A percentile compares a stretch with the other conserved stretches of the same genome.
Evolutionary conservation across 148 eudicot genomes (phyloP).

Genomic region (Polygonum aviculare): DNA sequence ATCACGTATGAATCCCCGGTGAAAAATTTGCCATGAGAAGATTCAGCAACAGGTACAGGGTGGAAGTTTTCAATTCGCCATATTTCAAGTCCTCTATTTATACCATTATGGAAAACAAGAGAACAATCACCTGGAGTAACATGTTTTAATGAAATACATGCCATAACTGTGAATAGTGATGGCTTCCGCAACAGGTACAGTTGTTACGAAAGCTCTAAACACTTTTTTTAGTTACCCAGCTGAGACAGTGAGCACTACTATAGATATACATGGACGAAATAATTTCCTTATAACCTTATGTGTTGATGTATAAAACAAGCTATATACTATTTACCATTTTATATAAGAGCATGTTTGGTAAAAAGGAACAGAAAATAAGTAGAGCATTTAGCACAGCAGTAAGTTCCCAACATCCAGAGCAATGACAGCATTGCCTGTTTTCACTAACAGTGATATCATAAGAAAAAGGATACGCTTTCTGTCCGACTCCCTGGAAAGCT

Average conservation of each 20-base stretch:
- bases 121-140: not conserved
- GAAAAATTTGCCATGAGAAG: conserved; percentile 76
- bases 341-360: not conserved
- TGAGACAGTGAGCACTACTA: not conserved
- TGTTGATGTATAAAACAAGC: not conserved
- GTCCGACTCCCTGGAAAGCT: conserved; percentile 91
- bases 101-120: conserved; percentile 34
- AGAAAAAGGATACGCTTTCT: conserved; percentile 89
- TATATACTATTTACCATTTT: not conserved
- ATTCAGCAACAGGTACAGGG: conserved; percentile 56
- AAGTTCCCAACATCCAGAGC: not conserved
- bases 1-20: conserved; percentile 77
- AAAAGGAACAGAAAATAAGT: not conserved
- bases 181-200: not conserved
- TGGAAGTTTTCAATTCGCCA: conserved; percentile 84
- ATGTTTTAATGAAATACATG: not conserved
- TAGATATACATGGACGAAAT: not conserved
- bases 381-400: not conserved
- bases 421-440: not conserved
- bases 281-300: not conserved
- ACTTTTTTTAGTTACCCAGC: not conserved
- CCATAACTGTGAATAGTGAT: not conserved
- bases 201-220: not conserved
- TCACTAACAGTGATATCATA: not conserved
- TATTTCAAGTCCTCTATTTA: conserved; percentile 73